Base-by-base conservation (phyloP, 1,139 yeast species). In the Suhomyces wounanorum region DNA sequence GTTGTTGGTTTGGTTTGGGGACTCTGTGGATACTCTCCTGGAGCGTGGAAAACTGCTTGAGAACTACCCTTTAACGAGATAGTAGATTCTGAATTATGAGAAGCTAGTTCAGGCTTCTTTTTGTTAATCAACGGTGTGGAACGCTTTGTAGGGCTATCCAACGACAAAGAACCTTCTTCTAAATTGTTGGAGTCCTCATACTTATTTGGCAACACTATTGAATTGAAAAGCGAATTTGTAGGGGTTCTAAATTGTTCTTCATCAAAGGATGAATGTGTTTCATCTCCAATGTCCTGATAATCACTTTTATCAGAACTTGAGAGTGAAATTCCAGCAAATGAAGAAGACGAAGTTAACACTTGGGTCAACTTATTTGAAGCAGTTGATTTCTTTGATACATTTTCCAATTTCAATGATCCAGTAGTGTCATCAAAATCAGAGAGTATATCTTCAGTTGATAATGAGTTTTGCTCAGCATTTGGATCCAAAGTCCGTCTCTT, bases 311-410 rank as follows among this genome's bases (percentile, higher is more conserved):
- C 50, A 14, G 68, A 57, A 18, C 60, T 61, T 3, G 68, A 68
- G 48, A 65, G 55, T 3, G 78, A 72, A 21, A 75, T 73, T 8
- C 78, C 78, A 13, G 79, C 78, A 63, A 70, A 75, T 5, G 79
- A 73, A 1, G 78, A 73, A 8, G 65, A 62, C 1, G 72, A 56
- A 2, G 78, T 70, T 51, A 65, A 65, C 3, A 70, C 72, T 37
- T 69, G 70, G 37, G 63, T 36, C 23, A 51, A 43, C 17, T 26
- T 35, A 11, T 37, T 42, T 7, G 28, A 37, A 31, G 21, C 31
- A 2, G 26, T 16, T 8, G 11, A 30, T 30, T n/a, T 41, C 41
- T 26, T 26, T 1, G 50, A 39, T 31, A 16, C 33, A 28, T 45
- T 36, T 11, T 14, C 16, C 4, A 39, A 31, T n/a, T 28, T 31